Conservation (phyloP, 2,329 filamentous ascomycete genomes). For the Xylariales sp. region DNA sequence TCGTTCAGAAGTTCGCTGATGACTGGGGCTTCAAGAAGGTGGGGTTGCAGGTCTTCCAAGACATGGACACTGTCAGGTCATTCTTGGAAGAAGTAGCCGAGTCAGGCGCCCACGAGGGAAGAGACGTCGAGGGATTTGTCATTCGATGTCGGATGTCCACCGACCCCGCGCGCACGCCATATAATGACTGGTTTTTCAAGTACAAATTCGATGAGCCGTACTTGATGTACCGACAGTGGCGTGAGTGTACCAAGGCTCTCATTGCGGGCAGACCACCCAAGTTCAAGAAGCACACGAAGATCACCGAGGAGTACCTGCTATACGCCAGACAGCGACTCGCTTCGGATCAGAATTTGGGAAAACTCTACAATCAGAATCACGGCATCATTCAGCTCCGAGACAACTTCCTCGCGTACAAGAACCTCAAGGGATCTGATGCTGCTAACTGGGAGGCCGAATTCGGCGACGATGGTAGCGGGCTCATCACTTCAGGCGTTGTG, state of each 20-base stretch:
- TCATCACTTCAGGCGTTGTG: constrained; percentile 65
- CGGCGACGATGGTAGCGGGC: constrained; percentile 43
- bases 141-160: constrained; percentile 74
- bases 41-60: constrained; percentile 71
- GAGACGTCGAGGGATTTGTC: constrained; percentile 95
- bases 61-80: constrained; percentile 65
- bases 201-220: constrained; percentile 99
- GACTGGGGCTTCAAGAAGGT: constrained; percentile 93
- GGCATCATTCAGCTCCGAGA: constrained; percentile 90
- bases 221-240: constrained; percentile 97
- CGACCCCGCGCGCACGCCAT: constrained; percentile 48
- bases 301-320: constrained; percentile 85
- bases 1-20: constrained; percentile 87
- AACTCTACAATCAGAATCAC: constrained; percentile 79
- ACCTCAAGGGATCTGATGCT: constrained; percentile 83
- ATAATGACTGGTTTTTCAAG: constrained; percentile 99
- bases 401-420: constrained; percentile 78
- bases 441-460: constrained; percentile 66
- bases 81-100: constrained; percentile 85
- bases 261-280: constrained; percentile 71
- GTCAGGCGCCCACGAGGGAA: constrained; percentile 82
- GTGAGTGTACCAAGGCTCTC: constrained; percentile 89
- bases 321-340: constrained; percentile 74
- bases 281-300: constrained; percentile 79
- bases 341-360: constrained; percentile 61